Percentiles rank a stretch among this genome's conserved stretches.
Conservation (phyloP, 73 alveolate species). For the Uronychia binucleata region DNA sequence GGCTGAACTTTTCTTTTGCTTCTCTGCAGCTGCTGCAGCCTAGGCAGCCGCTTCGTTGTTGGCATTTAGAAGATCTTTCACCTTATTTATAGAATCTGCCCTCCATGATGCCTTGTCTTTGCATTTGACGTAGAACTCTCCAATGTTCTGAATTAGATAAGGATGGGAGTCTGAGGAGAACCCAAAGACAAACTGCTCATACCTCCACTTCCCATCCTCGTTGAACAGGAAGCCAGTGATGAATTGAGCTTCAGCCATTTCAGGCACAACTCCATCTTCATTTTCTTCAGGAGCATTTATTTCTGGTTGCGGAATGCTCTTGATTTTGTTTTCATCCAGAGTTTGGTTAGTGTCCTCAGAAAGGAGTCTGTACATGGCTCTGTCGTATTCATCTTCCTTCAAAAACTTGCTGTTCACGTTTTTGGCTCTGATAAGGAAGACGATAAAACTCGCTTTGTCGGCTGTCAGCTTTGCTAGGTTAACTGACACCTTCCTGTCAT, state of each 20-base stretch:
- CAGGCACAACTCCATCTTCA: slow-evolving; percentile 14
- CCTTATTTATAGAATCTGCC: background rate
- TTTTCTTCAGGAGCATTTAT: slow-evolving; percentile 33
- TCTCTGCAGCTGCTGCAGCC: slow-evolving; percentile 17
- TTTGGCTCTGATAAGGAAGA: background rate
- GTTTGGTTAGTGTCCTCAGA: slow-evolving; percentile 34
- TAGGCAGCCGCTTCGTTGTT: slow-evolving; percentile 18
- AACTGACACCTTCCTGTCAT: slow-evolving; percentile 24
- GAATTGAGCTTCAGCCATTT: background rate
- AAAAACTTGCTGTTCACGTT: background rate
- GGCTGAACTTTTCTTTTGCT: background rate
- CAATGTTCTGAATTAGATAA: background rate
- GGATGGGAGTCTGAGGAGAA: slow-evolving; percentile 5
- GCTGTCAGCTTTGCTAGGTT: background rate
- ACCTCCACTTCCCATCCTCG: slow-evolving; percentile 17
- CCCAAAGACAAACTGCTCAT: slow-evolving; percentile 2
- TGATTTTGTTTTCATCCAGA: slow-evolving; percentile 3
- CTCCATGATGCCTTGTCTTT: background rate
- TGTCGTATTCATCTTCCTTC: slow-evolving; percentile 6
- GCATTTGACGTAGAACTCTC: background rate
- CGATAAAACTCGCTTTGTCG: background rate
- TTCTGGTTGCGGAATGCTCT: background rate
- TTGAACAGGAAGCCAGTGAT: slow-evolving; percentile 10
- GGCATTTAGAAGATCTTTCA: background rate
- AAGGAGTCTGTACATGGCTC: slow-evolving; percentile 29